Base-by-base conservation (phyloP, 169 alveolate species). In the Plasmodium coatneyi region DNA sequence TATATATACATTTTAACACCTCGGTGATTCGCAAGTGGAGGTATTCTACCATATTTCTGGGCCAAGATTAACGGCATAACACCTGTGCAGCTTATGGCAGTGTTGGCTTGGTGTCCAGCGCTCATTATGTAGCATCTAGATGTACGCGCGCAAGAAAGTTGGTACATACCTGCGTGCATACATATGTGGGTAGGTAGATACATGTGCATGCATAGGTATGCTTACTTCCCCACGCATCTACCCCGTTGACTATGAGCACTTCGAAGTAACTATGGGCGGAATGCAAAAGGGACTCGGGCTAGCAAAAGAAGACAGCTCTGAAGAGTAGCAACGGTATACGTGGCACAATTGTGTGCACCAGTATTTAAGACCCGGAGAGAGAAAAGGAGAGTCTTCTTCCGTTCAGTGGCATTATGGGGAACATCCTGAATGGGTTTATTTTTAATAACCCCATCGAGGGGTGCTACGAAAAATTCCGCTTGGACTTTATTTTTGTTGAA, bases 391-490 rank as follows among this genome's bases (percentile, higher is more conserved):
- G 39, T 52, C 41, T 6, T 1, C 32, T n/a, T 74, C 60, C 46
- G 22, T 52, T 71, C 71, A 71, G 46, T 60, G 54, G 2, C 30
- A 79, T 30, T 43, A 87, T 87, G 93, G 93, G 93, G 82, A 87
- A 87, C 81, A 30, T 34, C 82, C 12, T 87, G 52, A 87, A 87
- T 87, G 71, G 56, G 82, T 78, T 87, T 25, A 66, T 87, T 41
- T 87, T 87, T 87, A 87, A 87, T 87, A 46, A 30, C 76, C 93
- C 93, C 16, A 16, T 52, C 32, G 93, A 87, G 41, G 93, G 93
- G 7, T 30, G 32, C 49, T 87, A 54, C 71, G 93, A 87, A 79
- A 87, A 79, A 78, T 87, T 87, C 34, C 90, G 71, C 71, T 56
- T 87, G 81, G 93, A 87, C 49, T 87, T 87, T 78, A 79, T 79